A percentile compares a stretch with the other conserved stretches of the same genome.
These are phyloP conservation scores for Pyrrhoderma noxium DNA, from an alignment of 1,284 basidiomycete species.

Conservation along the genomic window DNA sequence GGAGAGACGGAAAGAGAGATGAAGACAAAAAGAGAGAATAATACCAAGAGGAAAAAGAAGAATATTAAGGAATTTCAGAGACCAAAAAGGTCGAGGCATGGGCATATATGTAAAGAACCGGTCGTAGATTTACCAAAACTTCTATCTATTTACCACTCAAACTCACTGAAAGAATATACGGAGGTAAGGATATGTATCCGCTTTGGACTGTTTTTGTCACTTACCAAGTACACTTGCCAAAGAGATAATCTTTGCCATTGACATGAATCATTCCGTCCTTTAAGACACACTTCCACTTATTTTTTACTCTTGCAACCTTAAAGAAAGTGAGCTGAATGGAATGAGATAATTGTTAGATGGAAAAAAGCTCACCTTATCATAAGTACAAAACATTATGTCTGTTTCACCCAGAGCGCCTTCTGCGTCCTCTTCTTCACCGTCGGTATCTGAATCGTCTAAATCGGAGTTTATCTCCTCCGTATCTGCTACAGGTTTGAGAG, in stretches of 20 bases:
- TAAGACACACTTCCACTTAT: conserved; percentile 99
- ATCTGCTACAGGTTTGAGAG: conserved; percentile 26
- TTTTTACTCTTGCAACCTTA: conserved; percentile 94
- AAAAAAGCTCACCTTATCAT: conserved; percentile 76
- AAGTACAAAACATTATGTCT: conserved; percentile 97
- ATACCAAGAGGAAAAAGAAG: not conserved
- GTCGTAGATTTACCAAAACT: not conserved
- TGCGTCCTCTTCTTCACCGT: conserved; percentile 68
- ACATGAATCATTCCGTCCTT: conserved; percentile 98
- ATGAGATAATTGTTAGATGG: not conserved
- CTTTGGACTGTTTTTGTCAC: conserved; percentile 1
- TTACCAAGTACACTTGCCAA: conserved; percentile 89
- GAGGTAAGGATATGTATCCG: not conserved
- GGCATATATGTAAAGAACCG: not conserved
- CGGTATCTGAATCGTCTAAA: conserved; percentile 69
- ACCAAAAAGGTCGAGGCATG: too few species aligned
- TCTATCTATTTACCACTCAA: conserved; percentile 16
- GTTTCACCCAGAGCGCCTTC: conserved; percentile 65
- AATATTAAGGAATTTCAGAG: not conserved
- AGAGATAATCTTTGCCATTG: conserved; percentile 96
- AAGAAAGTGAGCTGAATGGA: not conserved
- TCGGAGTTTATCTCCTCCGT: conserved; percentile 22
- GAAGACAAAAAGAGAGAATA: too few species aligned
- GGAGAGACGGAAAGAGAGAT: too few species aligned
- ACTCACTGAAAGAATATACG: conserved; percentile 12